Evolutionary conservation across 2,329 filamentous ascomycete species (phyloP), one percentile per base, ranked within the genome.

Genomic region (Ophiostoma fasciatum): DNA sequence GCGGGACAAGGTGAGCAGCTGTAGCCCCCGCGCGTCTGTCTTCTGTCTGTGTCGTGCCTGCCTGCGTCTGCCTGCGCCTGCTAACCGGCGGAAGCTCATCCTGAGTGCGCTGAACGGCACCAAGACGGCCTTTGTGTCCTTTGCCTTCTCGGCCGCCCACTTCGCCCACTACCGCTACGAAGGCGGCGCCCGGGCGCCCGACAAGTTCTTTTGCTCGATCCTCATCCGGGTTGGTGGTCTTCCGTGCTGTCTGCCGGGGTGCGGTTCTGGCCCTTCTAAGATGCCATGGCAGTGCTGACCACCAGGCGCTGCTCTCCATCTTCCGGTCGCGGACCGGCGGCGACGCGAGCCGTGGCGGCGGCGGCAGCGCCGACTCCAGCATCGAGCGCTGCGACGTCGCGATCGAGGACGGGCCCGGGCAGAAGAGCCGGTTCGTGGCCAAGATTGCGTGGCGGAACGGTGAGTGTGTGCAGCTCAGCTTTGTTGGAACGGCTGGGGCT

Each of bases 31-130:
- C n/a, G n/a, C n/a, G n/a, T n/a, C n/a, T n/a, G n/a, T n/a, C n/a
- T n/a, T n/a, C n/a, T n/a, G n/a, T n/a, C 23, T 19, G 40, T 44
- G 18, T 8, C 17, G 12, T 2, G 23, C 18, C n/a, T 10, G 11
- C 18, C 17, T 12, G 1, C 18, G 5, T 18, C 15, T 18, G 5
- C 4, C 4, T 3, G 15, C 5, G 12, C 7, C 6, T 10, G 10
- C 32, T 41, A 18, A 41, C 32, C 17, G 8, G 7, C 8, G 8
- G 33, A 31, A 82, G 81, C 68, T 88, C 44, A 65, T 77, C 5
- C 63, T 88, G 37, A 83, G 79, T 12, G 74, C 81, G 12, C 61
- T 88, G 44, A 88, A 88, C 52, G 70, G 71, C n/a, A 82, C 81
- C 38, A 83, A 82, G 50, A 83, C 82, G 4, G 80, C 79, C 14